These are phyloP conservation scores for Boletus patriciae DNA, from an alignment of 768 basidiomycete genomes.

Conservation along the genomic window DNA sequence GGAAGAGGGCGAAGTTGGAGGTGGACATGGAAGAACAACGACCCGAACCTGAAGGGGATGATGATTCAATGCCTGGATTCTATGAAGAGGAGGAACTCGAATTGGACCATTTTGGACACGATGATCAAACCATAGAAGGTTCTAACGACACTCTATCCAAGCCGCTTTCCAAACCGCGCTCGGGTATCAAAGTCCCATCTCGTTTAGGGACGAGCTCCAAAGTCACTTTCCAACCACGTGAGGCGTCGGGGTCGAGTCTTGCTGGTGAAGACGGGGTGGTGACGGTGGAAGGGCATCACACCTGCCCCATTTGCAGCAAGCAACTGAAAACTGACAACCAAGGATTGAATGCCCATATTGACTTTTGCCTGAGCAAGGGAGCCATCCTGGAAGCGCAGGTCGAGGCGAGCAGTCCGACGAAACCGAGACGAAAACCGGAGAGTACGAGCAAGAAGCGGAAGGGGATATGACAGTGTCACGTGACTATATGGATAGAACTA, in stretches of 20 bases:
- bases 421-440: constrained; percentile 2
- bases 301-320: constrained; percentile 74
- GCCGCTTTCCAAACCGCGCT: constrained; percentile 16
- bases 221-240: neutral
- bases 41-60: constrained; percentile 25
- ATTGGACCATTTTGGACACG: constrained; percentile 6
- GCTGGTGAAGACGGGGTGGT: constrained; percentile 14
- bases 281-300: constrained; percentile 27
- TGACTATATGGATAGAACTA: constrained; percentile 6
- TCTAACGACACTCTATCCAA: constrained; percentile 2
- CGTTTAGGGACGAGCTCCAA: neutral
- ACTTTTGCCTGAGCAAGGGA: constrained; percentile 80
- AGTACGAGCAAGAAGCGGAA: constrained; percentile 19
- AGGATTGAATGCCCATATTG: constrained; percentile 83
- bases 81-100: constrained; percentile 47
- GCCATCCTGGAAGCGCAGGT: constrained; percentile 72
- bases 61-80: constrained; percentile 52
- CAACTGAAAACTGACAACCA: constrained; percentile 67
- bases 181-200: neutral
- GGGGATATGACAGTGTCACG: constrained; percentile 18
- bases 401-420: constrained; percentile 24
- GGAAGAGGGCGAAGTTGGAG: constrained; percentile 42
- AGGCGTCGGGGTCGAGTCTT: constrained; percentile 17
- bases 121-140: constrained; percentile 9
- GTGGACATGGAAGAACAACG: constrained; percentile 4